Evolutionary conservation across 495 filamentous ascomycete genomes (phyloP).

Genomic region (Amniculicola lignicola): DNA sequence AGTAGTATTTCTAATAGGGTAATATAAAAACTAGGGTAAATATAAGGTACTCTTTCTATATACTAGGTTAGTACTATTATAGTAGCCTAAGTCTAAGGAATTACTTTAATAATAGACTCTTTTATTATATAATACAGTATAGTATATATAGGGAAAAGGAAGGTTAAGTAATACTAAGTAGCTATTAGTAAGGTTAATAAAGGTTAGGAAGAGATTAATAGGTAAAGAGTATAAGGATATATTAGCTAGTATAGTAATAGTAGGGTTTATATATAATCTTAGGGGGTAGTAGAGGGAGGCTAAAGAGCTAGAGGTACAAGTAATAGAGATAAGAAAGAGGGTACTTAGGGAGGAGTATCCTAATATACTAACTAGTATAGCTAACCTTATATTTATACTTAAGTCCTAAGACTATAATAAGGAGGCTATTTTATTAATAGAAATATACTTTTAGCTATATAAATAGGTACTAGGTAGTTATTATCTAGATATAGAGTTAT

Average conservation of each 20-base stretch:
- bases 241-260: slow-evolving; percentile 8
- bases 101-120: slow-evolving; percentile 29
- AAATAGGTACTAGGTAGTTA: too few relatives aligned
- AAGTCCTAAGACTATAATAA: neutral
- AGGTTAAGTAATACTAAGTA: slow-evolving; percentile 1
- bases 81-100: slow-evolving; percentile 6
- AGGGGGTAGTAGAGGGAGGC: neutral
- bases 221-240: slow-evolving; percentile 10
- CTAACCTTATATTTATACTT: neutral
- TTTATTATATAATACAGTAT: slow-evolving; percentile 22
- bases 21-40: slow-evolving; percentile 34
- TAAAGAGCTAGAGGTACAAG: slow-evolving; percentile 9
- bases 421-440: too few relatives aligned
- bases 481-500: too few relatives aligned
- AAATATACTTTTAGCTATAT: too few relatives aligned
- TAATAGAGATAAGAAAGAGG: slow-evolving; percentile 13
- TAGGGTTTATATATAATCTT: slow-evolving; percentile 1
- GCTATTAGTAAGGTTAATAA: neutral
- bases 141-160: slow-evolving; percentile 12
- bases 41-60: slow-evolving; percentile 39
- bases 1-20: slow-evolving; percentile 43
- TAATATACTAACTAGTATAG: neutral
- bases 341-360: neutral
- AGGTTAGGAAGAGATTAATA: slow-evolving; percentile 10
- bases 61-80: slow-evolving; percentile 20